Base-by-base conservation (phyloP, 1,284 basidiomycete species). In the Neolentinus lepideus region DNA sequence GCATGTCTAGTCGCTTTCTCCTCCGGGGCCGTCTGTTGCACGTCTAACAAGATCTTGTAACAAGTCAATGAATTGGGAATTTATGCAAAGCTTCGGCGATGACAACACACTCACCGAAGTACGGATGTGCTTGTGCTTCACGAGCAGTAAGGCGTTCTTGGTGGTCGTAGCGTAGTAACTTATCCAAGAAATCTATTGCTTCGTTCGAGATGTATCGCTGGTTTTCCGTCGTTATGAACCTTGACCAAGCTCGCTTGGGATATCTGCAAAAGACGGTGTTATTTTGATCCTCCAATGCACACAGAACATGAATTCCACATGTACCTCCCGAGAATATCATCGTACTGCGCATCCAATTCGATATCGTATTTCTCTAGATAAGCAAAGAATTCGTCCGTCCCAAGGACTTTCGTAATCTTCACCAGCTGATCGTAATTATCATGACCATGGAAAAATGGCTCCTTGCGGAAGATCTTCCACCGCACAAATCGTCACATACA, bases 381-480 rank as follows among this genome's bases (percentile, higher is more conserved):
- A 52, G 85, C 79, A 69, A 93, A 97, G 21, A 99, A 76, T 65
- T 95, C 95, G 63, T 98, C 96, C 3, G 96, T 98, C 21, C 96
- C 96, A 54, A 99, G 80, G 51, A 99, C 95, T 73, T 98, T 98
- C 57, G 94, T 88, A 61, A 99, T 99, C 77, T 98, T 98, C 66
- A 98, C 96, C 52, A 99, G 77, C 69, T 99, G 96, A 73, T 99
- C 97, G 68, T 96, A 97, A 71, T 99, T 99, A 73, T 98, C 95
- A 69, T 98, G 95, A 12, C 96, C 96, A 67, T 99, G 96, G 84
- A 99, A 99, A 78, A 99, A 97, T 12, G 96, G 96, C 68, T 99
- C 96, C 73, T 98, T 98, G 63, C 96, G 85, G 84, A 99, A 98
- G 68, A 99, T 99, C 93, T 96, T 64, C 43, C 26, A 54, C 22